Evolutionary conservation across 345 rosid species (phyloP), one percentile per base, ranked within the genome.

Genomic region (Arabidopsis suecica): DNA sequence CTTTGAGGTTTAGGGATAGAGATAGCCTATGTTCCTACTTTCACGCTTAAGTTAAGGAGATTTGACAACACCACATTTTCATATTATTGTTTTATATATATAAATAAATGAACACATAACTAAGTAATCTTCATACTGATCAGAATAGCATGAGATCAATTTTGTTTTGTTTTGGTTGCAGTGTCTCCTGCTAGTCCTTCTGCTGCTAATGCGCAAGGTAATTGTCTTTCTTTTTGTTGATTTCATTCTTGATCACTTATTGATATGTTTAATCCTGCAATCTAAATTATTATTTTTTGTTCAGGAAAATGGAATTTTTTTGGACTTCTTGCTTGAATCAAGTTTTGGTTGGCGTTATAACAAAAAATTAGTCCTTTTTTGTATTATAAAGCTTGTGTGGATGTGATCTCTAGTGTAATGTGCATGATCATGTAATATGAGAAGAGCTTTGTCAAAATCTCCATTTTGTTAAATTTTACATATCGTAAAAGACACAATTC

Each of bases 51-150:
- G 38, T 50, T 71, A 34, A 37, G 76, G 68, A 65, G 77, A 77
- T 77, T 77, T 77, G 81, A 77, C 77, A 77, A 48, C 76, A 71
- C 81, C 72, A 77, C 25, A 48, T 57, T 45, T 69, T 51, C 54
- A 63, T 36, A 55, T 18, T 23, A 69, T 30, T 59, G 37, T 69
- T 44, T 50, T 34, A 14, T 4, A 5, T 3, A 16, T 16, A 3
- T 8, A 30, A 25, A 3, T 6, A 12, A 53, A 30, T 6, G 38
- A 47, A 18, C 40, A 3, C 28, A 28, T 30, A 44, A n/a, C n/a
- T n/a, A n/a, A n/a, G n/a, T n/a, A n/a, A n/a, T n/a, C n/a, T 25
- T 36, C 22, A 60, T 22, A 36, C 14, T 25, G 28, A 25, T 25
- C 28, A n/a, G n/a, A n/a, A n/a, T n/a, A n/a, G n/a, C n/a, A n/a